phyloP scores from a whole-genome alignment of 2,329 filamentous ascomycete genomes.

The Alternaria panax region DNA sequence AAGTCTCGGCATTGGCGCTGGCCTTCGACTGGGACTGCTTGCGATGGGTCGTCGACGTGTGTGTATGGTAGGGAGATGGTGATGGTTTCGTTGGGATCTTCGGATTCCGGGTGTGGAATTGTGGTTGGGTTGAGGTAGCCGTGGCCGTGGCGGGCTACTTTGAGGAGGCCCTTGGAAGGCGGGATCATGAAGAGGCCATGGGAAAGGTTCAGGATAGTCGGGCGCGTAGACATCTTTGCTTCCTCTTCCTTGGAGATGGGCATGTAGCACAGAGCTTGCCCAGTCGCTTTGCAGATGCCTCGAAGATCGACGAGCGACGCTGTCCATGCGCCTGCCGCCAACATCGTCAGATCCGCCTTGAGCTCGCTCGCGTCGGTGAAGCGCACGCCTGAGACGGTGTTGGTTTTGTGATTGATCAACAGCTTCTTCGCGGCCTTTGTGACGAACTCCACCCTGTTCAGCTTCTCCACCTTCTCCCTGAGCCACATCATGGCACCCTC shows the following conservation, averaged over 20 bases:
- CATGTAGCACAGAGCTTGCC: conserved; percentile 81
- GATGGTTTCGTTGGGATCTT: conserved; percentile 46
- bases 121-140: conserved; percentile 58
- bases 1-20: conserved; percentile 42
- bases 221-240: conserved; percentile 67
- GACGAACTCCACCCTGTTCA: conserved; percentile 61
- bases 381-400: conserved; percentile 64
- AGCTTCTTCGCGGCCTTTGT: conserved; percentile 58
- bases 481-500: conserved; percentile 73
- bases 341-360: conserved; percentile 74
- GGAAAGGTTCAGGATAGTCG: conserved; percentile 75
- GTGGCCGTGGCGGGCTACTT: conserved; percentile 60
- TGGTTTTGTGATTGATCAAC: conserved; percentile 47
- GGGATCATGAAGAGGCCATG: conserved; percentile 79
- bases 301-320: conserved; percentile 77
- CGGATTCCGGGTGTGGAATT: conserved; percentile 57
- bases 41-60: conserved; percentile 57
- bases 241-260: conserved; percentile 76
- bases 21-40: conserved; percentile 45
- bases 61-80: conserved; percentile 60
- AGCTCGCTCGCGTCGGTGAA: conserved; percentile 60
- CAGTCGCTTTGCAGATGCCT: conserved; percentile 79
- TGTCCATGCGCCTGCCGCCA: conserved; percentile 90
- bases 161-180: conserved; percentile 58
- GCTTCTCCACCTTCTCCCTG: conserved; percentile 61